These are phyloP conservation scores for Calonectria pseudoturangicola DNA, from an alignment of 2,329 filamentous ascomycete species.

Conservation along the genomic window DNA sequence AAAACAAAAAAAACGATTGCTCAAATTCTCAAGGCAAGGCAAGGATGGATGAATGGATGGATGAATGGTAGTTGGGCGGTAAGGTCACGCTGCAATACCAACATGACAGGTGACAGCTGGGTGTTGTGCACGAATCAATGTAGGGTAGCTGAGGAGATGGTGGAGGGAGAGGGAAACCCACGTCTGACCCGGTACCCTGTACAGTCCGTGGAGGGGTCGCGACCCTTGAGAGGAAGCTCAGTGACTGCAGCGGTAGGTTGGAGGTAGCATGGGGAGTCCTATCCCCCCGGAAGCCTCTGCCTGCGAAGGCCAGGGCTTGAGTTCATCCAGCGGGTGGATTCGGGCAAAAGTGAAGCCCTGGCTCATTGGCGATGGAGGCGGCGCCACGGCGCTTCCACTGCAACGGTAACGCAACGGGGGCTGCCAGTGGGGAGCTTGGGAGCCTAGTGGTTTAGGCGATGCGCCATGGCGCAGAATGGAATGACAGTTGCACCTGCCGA, in stretches of 20 bases:
- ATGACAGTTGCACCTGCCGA: slow-evolving; percentile 35
- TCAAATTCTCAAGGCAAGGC: background rate
- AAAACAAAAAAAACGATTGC: slow-evolving; percentile 1
- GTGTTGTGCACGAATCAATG: slow-evolving; percentile 23
- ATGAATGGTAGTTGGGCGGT: background rate
- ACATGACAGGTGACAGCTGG: slow-evolving; percentile 21
- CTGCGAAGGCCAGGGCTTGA: background rate
- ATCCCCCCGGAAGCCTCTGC: slow-evolving; percentile 16
- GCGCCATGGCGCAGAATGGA: slow-evolving; percentile 22
- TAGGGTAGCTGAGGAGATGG: slow-evolving; percentile 13
- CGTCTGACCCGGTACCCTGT: slow-evolving; percentile 15
- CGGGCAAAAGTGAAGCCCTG: slow-evolving; percentile 23
- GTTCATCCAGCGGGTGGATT: slow-evolving; percentile 34
- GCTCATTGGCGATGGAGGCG: slow-evolving; percentile 19
- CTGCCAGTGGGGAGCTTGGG: background rate
- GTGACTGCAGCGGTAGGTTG: slow-evolving; percentile 9
- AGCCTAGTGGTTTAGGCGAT: slow-evolving; percentile 16
- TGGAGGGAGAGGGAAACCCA: slow-evolving; percentile 35
- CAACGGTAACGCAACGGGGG: slow-evolving; percentile 33
- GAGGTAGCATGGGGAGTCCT: slow-evolving; percentile 13
- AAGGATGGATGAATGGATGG: slow-evolving; percentile 1
- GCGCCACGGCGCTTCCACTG: slow-evolving; percentile 26
- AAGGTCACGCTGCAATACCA: slow-evolving; percentile 14
- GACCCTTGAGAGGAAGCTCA: slow-evolving; percentile 2
- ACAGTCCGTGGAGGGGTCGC: background rate